Base-by-base conservation (phyloP, 1,139 yeast genomes). In the Sugiyamaella paludigena region DNA sequence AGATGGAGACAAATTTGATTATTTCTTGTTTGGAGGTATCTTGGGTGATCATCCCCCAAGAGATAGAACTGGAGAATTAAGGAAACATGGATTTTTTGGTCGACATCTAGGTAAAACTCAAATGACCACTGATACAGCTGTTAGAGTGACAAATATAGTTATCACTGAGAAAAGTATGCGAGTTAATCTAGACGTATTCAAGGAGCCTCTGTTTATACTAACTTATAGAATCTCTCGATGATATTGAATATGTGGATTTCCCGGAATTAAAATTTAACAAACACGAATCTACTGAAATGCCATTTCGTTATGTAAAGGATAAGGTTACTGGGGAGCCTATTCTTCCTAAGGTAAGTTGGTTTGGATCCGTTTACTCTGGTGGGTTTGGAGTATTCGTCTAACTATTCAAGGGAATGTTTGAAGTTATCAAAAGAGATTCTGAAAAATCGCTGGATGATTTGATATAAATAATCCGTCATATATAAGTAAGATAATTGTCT, bases 71-170 rank as follows among this genome's bases (percentile, higher is more conserved):
- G 94, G 92, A 1, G 91, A 89, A 59, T 76, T 92, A 55, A 78
- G 95, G 63, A 85, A 85, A 61, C 83, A 89, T 60, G 96, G 75
- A 6, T 84, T 88, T 60, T 81, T 78, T 1, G 96, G 97, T 11
- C 82, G 92, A 68, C 78, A 96, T 64, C 74, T 92, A 49, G 98
- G 96, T 1, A 79, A 75, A 48, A 78, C 86, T 58, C 98, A 92
- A 65, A 91, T 92, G 98, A 88, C 98, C 26, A 92, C 98, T 0
- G 98, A 92, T 63, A 91, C 98, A 2, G 98, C 98, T 1, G 85
- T 92, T 33, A 79, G 98, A 68, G 87, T 95, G 28, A 87, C 97
- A 0, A 89, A 87, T 61, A 66, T 78, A 45, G 91, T 92, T 29
- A 74, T 87, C 12, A 80, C 83, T 52, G 76, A 78, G 44, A 71